Percentiles rank a stretch among this genome's conserved stretches.
phyloP scores from a whole-genome alignment of 257 asterid genomes.

The Fraxinus excelsior region DNA sequence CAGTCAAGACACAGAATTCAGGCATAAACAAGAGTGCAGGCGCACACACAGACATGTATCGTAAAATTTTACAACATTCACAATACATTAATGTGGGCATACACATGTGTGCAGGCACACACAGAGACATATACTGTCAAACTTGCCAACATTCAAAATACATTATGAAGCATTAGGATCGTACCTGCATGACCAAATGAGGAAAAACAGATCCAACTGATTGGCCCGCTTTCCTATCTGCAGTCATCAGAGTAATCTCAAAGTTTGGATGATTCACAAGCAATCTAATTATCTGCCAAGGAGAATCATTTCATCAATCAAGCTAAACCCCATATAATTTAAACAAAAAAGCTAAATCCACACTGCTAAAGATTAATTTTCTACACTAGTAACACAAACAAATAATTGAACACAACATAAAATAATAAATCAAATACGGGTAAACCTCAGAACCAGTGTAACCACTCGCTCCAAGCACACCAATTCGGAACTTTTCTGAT shows the following conservation, averaged over 20 bases:
- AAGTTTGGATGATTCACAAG: slow-evolving; percentile 75
- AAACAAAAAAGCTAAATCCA: neutral
- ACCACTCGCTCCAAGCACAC: slow-evolving; percentile 24
- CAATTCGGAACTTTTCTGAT: slow-evolving; percentile 9
- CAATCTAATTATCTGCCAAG: slow-evolving; percentile 73
- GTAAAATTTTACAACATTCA: neutral
- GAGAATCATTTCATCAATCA: neutral
- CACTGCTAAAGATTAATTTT: neutral
- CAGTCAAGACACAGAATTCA: neutral
- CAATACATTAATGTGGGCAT: neutral
- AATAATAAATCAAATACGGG: neutral
- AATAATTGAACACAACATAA: neutral
- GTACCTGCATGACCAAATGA: slow-evolving; percentile 73
- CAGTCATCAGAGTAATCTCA: slow-evolving; percentile 79
- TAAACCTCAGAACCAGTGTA: slow-evolving; percentile 21
- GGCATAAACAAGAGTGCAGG: neutral
- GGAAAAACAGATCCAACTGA: slow-evolving; percentile 92
- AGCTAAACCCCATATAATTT: slow-evolving; percentile 1
- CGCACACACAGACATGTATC: neutral
- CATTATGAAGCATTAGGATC: slow-evolving; percentile 16
- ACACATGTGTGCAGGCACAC: neutral
- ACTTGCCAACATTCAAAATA: neutral
- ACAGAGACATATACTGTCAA: neutral
- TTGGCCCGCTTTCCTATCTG: slow-evolving; percentile 94
- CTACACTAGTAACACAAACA: neutral